Conservation (phyloP, 495 filamentous ascomycete species). For the Trichoderma erinaceum region DNA sequence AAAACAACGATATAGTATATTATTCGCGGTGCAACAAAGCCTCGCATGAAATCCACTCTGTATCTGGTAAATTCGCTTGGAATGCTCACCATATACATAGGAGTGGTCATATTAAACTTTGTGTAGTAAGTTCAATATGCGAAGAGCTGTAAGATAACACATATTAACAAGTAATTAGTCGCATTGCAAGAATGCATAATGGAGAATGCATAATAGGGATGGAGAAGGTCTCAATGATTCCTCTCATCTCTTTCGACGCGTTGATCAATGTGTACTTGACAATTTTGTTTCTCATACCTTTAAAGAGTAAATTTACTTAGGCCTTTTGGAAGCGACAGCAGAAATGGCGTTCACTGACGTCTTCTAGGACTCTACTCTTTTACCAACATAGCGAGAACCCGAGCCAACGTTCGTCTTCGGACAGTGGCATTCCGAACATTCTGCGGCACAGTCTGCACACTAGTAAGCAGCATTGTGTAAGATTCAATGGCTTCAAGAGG, state of each 20-base stretch:
- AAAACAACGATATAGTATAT: constrained; percentile 33
- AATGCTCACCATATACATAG: constrained; percentile 41
- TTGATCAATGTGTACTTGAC: constrained; percentile 50
- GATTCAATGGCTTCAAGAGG: not conserved
- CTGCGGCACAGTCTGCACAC: constrained; percentile 42
- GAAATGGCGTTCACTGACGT: not conserved
- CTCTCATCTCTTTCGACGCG: constrained; percentile 45
- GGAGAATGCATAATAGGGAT: constrained; percentile 49
- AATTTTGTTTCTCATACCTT: constrained; percentile 41
- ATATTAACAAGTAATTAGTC: constrained; percentile 29
- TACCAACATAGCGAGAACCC: constrained; percentile 29
- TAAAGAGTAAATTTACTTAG: constrained; percentile 33
- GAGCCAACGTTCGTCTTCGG: constrained; percentile 31
- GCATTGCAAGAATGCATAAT: constrained; percentile 39
- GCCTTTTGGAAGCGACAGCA: not conserved
- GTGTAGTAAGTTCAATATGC: constrained; percentile 37
- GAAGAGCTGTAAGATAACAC: not conserved
- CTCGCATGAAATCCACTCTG: constrained; percentile 40
- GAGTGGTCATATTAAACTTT: constrained; percentile 45
- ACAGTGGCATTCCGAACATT: constrained; percentile 42
- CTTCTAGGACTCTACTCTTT: constrained; percentile 35
- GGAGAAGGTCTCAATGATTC: constrained; percentile 42
- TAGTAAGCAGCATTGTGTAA: constrained; percentile 43
- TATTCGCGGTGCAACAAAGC: constrained; percentile 36
- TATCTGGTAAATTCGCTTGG: constrained; percentile 50